These are phyloP conservation scores for Lavandula angustifolia DNA, from an alignment of 257 asterid species.

Conservation along the genomic window DNA sequence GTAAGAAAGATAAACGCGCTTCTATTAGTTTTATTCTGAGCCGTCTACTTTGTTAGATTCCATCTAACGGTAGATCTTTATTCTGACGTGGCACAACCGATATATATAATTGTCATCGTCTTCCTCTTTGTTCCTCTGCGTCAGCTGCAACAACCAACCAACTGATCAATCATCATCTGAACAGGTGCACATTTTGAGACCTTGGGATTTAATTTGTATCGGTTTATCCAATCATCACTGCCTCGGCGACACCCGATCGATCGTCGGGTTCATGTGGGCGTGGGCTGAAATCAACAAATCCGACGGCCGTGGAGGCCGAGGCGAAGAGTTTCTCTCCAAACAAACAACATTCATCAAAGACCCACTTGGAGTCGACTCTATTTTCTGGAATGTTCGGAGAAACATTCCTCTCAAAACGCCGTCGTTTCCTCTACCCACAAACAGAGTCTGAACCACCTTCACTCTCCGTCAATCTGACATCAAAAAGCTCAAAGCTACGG, in stretches of 20 bases:
- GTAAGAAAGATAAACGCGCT: no score
- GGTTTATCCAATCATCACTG: no score
- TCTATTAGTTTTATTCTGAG: no score
- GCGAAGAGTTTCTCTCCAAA: not conserved
- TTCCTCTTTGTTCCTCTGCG: no score
- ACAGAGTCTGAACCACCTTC: slow-evolving; percentile 28
- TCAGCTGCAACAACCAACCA: no score
- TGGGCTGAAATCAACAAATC: slow-evolving; percentile 45
- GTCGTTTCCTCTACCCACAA: slow-evolving; percentile 23
- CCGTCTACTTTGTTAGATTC: no score
- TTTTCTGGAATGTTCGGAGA: not conserved
- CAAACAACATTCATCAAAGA: slow-evolving; percentile 24
- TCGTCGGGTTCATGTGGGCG: slow-evolving; percentile 36
- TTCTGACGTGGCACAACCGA: no score
- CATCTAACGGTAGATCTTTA: no score
- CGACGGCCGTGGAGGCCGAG: no score
- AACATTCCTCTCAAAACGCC: slow-evolving; percentile 19
- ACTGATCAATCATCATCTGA: no score
- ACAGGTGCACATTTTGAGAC: slow-evolving; percentile 40
- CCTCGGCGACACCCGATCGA: no score
- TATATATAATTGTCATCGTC: no score
- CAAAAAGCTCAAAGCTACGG: slow-evolving; percentile 29
- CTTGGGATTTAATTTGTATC: slow-evolving; percentile 34
- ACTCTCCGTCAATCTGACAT: slow-evolving; percentile 27
- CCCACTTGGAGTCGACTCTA: not conserved